phyloP scores from a whole-genome alignment of 495 filamentous ascomycete species.

The Neurospora tetraspora region DNA sequence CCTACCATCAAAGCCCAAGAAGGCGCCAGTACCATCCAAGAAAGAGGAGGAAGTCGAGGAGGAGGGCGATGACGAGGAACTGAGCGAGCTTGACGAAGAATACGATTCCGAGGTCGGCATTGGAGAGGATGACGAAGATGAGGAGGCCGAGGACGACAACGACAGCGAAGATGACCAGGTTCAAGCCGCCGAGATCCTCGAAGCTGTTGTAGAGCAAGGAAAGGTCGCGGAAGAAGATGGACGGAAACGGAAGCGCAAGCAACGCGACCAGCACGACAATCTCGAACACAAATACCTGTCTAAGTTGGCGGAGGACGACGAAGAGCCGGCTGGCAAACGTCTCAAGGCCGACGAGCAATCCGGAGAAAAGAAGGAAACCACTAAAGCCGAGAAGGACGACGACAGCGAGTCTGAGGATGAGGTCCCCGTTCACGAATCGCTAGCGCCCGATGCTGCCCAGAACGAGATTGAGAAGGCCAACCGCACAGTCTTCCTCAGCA shows the following conservation, averaged over 20 bases:
- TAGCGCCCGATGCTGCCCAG: conserved; percentile 30
- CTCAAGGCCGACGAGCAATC: conserved; percentile 30
- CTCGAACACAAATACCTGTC: conserved; percentile 76
- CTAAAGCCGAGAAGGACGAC: conserved; percentile 9
- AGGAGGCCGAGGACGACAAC: conserved; percentile 23
- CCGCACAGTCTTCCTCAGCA: conserved; percentile 87
- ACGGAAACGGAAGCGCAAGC: conserved; percentile 66
- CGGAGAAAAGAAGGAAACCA: conserved; percentile 21
- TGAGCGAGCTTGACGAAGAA: conserved; percentile 26
- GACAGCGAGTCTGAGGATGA: conserved; percentile 21
- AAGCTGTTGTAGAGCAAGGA: conserved; percentile 19
- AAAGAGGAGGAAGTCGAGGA: conserved; percentile 7
- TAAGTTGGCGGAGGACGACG: conserved; percentile 47
- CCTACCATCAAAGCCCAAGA: conserved; percentile 17
- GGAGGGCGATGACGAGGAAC: conserved; percentile 19
- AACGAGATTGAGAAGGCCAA: conserved; percentile 72
- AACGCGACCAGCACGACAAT: conserved; percentile 57
- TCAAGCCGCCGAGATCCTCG: conserved; percentile 15
- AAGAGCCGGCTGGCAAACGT: conserved; percentile 35
- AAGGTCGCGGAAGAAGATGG: conserved; percentile 19
- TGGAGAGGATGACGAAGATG: conserved; percentile 35
- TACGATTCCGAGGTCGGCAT: conserved; percentile 29
- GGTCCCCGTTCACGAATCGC: conserved; percentile 40
- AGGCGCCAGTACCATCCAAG: conserved; percentile 3
- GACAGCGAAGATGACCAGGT: conserved; percentile 27